Percentiles rank a stretch among this genome's conserved stretches.
Conservation (phyloP, 1,284 basidiomycete species). For the Heterobasidion occidentale region DNA sequence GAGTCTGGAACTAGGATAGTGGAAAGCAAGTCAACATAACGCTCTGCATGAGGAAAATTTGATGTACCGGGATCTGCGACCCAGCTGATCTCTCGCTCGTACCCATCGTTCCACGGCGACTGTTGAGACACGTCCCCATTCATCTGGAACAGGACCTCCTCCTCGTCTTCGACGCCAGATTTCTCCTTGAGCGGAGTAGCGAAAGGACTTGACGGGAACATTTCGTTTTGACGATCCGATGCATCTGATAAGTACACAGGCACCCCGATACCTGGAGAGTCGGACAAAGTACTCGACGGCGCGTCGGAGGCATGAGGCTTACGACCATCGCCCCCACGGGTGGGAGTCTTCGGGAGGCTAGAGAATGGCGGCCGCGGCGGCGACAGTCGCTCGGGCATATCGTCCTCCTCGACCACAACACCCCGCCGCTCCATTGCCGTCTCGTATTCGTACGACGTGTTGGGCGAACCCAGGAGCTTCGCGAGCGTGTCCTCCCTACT, state of each 20-base stretch:
- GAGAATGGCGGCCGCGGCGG: slow-evolving; percentile 26
- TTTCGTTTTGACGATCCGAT: slow-evolving; percentile 42
- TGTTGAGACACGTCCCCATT: slow-evolving; percentile 32
- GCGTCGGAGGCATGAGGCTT: slow-evolving; percentile 42
- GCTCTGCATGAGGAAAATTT: not conserved
- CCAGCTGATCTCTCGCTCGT: slow-evolving; percentile 67
- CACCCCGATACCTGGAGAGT: slow-evolving; percentile 34
- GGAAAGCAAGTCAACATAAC: not conserved
- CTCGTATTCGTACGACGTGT: slow-evolving; percentile 22
- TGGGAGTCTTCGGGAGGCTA: slow-evolving; percentile 26
- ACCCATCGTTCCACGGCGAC: slow-evolving; percentile 26
- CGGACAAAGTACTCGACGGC: slow-evolving; percentile 36
- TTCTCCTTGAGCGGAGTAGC: slow-evolving; percentile 60
- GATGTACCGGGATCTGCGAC: slow-evolving; percentile 58
- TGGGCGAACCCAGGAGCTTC: slow-evolving; percentile 19
- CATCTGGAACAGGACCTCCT: slow-evolving; percentile 35
- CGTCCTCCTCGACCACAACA: slow-evolving; percentile 64
- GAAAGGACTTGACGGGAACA: slow-evolving; percentile 64
- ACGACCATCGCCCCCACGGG: slow-evolving; percentile 23
- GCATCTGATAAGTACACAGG: slow-evolving; percentile 42
- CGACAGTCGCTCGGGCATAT: slow-evolving; percentile 24
- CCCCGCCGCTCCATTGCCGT: slow-evolving; percentile 46
- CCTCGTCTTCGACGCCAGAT: slow-evolving; percentile 47
- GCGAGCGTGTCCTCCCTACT: slow-evolving; percentile 26
- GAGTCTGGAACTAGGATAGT: slow-evolving; percentile 38